Conservation (phyloP, 306 rosid genomes). For the Astragalus glycyphyllos region DNA sequence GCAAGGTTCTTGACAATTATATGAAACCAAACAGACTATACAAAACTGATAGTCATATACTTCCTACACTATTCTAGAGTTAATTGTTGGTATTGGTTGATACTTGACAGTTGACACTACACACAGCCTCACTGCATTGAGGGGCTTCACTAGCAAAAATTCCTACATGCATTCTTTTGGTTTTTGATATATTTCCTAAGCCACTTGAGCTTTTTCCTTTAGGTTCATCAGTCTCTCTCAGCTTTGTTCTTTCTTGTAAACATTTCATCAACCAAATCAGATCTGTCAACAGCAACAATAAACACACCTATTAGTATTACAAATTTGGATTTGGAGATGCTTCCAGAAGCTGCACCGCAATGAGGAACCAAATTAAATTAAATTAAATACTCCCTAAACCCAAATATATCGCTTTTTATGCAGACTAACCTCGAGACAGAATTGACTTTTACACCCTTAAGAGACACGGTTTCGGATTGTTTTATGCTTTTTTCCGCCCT, state of each 20-base stretch:
- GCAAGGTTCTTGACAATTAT: slow-evolving; percentile 30
- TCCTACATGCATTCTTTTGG: no score
- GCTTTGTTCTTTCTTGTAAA: slow-evolving; percentile 16
- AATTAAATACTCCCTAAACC: no score
- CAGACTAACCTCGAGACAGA: slow-evolving; percentile 45
- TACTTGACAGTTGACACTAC: slow-evolving; percentile 4
- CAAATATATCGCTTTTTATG: slow-evolving; percentile 9
- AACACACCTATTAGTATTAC: not conserved
- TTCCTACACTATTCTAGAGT: not conserved
- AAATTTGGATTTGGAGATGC: no score
- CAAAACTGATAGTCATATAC: no score
- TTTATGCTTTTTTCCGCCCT: slow-evolving; percentile 48
- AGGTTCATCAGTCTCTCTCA: slow-evolving; percentile 16
- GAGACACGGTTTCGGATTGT: slow-evolving; percentile 38
- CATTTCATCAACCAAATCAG: not conserved
- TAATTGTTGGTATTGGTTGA: slow-evolving; percentile 24
- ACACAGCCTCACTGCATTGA: slow-evolving; percentile 38
- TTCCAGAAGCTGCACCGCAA: not conserved
- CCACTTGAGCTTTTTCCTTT: slow-evolving; percentile 13
- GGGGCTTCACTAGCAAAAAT: not conserved
- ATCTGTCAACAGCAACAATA: slow-evolving; percentile 9
- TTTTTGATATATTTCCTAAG: not conserved
- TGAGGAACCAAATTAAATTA: slow-evolving; percentile 6
- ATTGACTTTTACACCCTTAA: slow-evolving; percentile 34
- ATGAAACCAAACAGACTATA: slow-evolving; percentile 14